Base-by-base conservation (phyloP, 2,329 filamentous ascomycete species). In the Monilinia laxa region DNA sequence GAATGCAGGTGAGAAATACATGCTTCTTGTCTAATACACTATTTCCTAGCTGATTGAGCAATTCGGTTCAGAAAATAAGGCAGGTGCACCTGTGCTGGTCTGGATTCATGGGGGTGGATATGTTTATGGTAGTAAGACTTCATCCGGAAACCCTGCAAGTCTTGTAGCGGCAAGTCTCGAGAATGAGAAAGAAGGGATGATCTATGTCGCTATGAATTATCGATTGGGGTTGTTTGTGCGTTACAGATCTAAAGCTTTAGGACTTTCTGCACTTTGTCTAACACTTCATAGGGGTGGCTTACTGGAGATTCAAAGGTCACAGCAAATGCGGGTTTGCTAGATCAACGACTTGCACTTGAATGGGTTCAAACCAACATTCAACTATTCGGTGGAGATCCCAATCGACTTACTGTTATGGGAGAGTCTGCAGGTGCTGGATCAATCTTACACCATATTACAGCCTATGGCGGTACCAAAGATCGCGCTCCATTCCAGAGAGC, bases 341-440 rank as follows among this genome's bases (percentile, higher is more conserved):
- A 87, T 68, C 85, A 87, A 71, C 79, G 82, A 14, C 77, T 85
- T 25, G 83, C 83, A 28, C 76, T 88, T 11, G 77, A 85, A 70
- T 88, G 85, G 85, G 79, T 87, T 5, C 80, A 83, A 64, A 72
- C 80, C 52, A 77, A 85, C 68, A 85, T 86, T 65, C 76, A 81
- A 69, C 74, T 79, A 18, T 87, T 87, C 70, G 84, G 85, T 9
- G 85, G 85, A 14, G 81, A 86, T 72, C 76, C 79, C 1, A 74
- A 77, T 2, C 76, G 78, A 16, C 79, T 85, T 35, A 85, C 83
- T 0, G 77, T 84, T 20, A 78, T 83, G 45, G 83, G 82, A 7
- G 76, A 82, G 67, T 82, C 80, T 20, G 82, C 84, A 16, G 84
- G 84, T 28, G 83, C 77, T 7, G 82, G 82, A 0, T 82, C 79